Evolutionary conservation across 768 basidiomycete genomes (phyloP), one percentile per base, ranked within the genome.

Genomic region (Galerina marginata): DNA sequence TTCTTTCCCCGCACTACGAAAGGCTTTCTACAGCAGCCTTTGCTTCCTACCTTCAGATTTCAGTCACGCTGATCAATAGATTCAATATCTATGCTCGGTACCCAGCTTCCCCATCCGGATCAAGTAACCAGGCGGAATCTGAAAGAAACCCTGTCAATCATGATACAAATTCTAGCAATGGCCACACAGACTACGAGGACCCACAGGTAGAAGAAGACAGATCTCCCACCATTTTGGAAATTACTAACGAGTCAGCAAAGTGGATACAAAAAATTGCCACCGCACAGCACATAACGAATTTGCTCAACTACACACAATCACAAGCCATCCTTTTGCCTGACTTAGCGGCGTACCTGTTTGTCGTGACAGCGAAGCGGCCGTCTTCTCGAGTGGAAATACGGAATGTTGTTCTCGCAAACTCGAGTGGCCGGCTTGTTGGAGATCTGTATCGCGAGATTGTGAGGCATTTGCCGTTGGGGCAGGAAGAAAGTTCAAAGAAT

Each of bases 371-470:
- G 0, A 81, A 85, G 2, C 94, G 90, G 83, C 85, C 91, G 0
- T 70, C 81, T 11, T 77, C 81, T 55, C 78, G 81, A 61, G 85
- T 89, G 54, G 74, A 77, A 14, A 75, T 94, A 0, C 80, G 95
- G 12, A 81, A 84, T 37, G 75, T 77, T 2, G 77, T 86, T 0
- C 76, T 85, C 12, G 74, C 77, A 66, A 64, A 82, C 48, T 71
- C 81, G 5, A 80, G 82, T 4, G 83, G 87, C 0, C 83, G 88
- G 0, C 73, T 95, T 6, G 81, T 95, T 4, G 82, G 91, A 45
- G 91, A 93, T 69, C 74, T 95, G 29, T 96, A 89, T 69, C 78
- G 92, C 2, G 81, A 81, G 0, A 84, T 84, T 45, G 86, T 95
- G 2, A 77, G 92, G 26, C 65, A 79, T 11, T 82, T 86, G 4